Percentiles rank a stretch among this genome's conserved stretches.
phyloP scores from a whole-genome alignment of 2,329 filamentous ascomycete species.

The Nothophoma quercina region DNA sequence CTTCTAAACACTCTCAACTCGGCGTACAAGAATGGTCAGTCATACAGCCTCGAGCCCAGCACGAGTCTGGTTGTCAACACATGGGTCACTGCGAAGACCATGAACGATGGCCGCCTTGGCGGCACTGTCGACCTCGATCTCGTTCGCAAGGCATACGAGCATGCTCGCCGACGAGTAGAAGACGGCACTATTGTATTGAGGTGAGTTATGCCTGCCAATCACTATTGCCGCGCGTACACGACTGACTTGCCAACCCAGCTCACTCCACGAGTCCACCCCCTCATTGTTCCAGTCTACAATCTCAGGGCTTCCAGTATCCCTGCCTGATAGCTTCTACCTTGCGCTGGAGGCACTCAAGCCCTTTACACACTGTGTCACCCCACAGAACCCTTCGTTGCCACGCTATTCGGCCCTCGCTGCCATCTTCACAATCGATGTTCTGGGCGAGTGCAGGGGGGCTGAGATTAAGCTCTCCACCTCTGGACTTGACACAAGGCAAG shows the following conservation, averaged over 20 bases:
- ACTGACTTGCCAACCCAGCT: slow-evolving; percentile 61
- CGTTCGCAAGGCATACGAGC: slow-evolving; percentile 89
- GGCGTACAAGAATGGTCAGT: slow-evolving; percentile 79
- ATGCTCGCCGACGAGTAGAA: slow-evolving; percentile 90
- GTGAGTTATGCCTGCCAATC: slow-evolving; percentile 59
- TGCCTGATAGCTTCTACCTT: slow-evolving; percentile 78
- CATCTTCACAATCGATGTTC: slow-evolving; percentile 80
- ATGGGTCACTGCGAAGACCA: slow-evolving; percentile 82
- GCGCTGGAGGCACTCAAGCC: slow-evolving; percentile 83
- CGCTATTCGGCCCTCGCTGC: slow-evolving; percentile 83
- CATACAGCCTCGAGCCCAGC: slow-evolving; percentile 87
- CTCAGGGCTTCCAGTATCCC: slow-evolving; percentile 77
- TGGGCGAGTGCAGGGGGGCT: slow-evolving; percentile 79
- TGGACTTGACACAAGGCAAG: slow-evolving; percentile 83
- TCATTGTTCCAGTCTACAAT: slow-evolving; percentile 85
- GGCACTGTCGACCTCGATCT: slow-evolving; percentile 83
- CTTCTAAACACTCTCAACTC: slow-evolving; percentile 92
- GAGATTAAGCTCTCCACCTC: slow-evolving; percentile 81
- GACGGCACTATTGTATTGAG: slow-evolving; percentile 92
- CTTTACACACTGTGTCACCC: slow-evolving; percentile 86
- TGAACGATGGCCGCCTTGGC: slow-evolving; percentile 72
- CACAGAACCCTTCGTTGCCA: slow-evolving; percentile 84
- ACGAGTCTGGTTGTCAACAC: slow-evolving; percentile 95
- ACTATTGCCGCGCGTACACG: background rate
- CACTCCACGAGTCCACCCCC: slow-evolving; percentile 86